phyloP scores from a whole-genome alignment of 306 rosid species.

The Rosa lucieae region DNA sequence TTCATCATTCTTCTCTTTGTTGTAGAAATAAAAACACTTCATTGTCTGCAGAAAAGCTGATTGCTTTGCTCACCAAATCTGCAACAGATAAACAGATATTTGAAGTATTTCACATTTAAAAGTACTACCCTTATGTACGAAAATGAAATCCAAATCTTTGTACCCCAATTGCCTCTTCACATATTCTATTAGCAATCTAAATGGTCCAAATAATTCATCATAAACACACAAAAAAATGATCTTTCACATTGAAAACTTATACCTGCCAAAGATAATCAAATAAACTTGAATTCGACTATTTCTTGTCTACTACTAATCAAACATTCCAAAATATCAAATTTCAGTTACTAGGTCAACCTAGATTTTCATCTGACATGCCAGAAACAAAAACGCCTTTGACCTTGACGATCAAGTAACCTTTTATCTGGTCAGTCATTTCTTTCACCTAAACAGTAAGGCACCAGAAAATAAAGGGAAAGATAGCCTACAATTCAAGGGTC shows the following conservation, averaged over 20 bases:
- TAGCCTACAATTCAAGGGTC: neutral
- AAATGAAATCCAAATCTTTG: neutral
- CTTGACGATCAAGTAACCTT: neutral
- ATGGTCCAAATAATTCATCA: neutral
- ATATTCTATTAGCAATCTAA: neutral
- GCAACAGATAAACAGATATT: neutral
- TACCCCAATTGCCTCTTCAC: neutral
- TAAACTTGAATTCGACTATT: neutral
- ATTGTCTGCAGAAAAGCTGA: constrained; percentile 30
- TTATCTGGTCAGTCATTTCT: neutral
- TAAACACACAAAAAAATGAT: neutral
- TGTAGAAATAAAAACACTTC: constrained; percentile 46
- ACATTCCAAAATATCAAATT: neutral
- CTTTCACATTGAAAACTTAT: neutral
- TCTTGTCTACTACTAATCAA: neutral
- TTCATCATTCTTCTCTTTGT: constrained; percentile 31
- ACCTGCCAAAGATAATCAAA: neutral
- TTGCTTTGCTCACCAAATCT: neutral
- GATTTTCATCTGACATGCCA: constrained; percentile 1
- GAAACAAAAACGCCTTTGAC: constrained; percentile 8
- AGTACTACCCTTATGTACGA: neutral
- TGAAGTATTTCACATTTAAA: neutral
- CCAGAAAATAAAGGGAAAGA: constrained; percentile 1
- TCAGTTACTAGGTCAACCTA: neutral
- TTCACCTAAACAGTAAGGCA: neutral